These are phyloP conservation scores for Zea luxurians DNA, from an alignment of 176 grass and related monocot genomes.

Conservation along the genomic window DNA sequence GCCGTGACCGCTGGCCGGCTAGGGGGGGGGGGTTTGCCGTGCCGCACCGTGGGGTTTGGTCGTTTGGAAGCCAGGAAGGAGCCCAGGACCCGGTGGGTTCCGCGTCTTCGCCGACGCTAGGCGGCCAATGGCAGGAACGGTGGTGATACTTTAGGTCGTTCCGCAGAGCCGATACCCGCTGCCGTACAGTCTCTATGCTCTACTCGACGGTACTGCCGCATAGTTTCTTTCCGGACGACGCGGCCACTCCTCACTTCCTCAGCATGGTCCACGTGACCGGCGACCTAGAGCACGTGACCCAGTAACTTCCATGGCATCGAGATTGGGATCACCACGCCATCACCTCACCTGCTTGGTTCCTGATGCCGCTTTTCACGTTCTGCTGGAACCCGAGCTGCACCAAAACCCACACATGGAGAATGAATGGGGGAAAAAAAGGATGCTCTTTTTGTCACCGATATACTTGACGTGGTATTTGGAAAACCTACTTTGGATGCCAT, in stretches of 20 bases:
- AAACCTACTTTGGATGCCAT: not conserved
- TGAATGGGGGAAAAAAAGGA: too few species aligned
- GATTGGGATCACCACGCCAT: not conserved
- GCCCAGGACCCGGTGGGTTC: not conserved
- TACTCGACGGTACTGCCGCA: too few species aligned
- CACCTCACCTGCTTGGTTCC: not conserved
- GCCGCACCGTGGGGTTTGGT: not conserved
- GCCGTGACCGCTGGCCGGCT: too few species aligned
- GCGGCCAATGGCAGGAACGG: too few species aligned
- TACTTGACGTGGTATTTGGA: slow-evolving; percentile 9
- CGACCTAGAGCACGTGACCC: slow-evolving; percentile 2
- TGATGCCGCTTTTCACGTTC: not conserved
- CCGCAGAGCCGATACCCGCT: too few species aligned
- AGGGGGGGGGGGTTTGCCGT: not conserved
- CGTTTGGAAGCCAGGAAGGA: too few species aligned
- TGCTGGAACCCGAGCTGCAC: not conserved
- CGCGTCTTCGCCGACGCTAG: not conserved
- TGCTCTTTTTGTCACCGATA: not conserved
- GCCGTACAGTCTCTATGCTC: too few species aligned
- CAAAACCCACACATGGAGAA: too few species aligned
- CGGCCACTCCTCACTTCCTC: too few species aligned
- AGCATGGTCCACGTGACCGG: not conserved
- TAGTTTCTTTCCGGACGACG: too few species aligned
- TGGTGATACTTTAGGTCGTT: too few species aligned
- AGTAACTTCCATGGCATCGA: not conserved